phyloP scores from a whole-genome alignment of 805 yeast species.

The Saturnispora saitoi region DNA sequence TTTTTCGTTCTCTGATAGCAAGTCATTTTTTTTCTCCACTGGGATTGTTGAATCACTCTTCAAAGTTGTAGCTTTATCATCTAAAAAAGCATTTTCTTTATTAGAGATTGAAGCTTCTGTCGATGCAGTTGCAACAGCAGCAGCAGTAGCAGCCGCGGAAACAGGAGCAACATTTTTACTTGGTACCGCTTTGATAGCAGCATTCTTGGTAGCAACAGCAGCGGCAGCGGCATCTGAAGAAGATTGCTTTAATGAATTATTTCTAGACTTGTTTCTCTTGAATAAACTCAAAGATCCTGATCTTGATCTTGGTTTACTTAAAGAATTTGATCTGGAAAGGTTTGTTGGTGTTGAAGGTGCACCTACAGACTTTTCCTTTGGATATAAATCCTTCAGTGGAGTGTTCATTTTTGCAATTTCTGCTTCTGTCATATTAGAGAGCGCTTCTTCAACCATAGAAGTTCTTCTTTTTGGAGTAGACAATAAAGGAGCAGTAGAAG shows the following conservation, averaged over 20 bases:
- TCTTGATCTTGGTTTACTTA: conserved; percentile 29
- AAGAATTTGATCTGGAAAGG: conserved; percentile 37
- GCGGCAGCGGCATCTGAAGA: conserved; percentile 11
- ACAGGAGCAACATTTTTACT: background rate
- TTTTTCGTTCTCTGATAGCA: background rate
- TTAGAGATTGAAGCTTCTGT: background rate
- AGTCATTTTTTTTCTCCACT: background rate
- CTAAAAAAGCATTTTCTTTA: background rate
- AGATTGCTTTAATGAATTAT: conserved; percentile 14
- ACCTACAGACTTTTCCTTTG: conserved; percentile 16
- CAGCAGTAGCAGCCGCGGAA: no score
- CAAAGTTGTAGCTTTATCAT: background rate
- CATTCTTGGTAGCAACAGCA: conserved; percentile 3
- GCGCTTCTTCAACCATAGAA: conserved; percentile 28
- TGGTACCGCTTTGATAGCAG: background rate
- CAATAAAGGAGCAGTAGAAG: conserved; percentile 7
- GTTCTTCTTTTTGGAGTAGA: conserved; percentile 17
- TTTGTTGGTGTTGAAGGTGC: conserved; percentile 18
- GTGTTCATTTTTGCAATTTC: conserved; percentile 23
- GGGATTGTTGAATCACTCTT: background rate
- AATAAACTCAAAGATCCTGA: conserved; percentile 14
- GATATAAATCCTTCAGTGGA: conserved; percentile 20
- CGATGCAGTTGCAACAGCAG: no score
- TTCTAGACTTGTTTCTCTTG: conserved; percentile 16
- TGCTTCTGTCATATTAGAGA: conserved; percentile 22